Conservation (phyloP, 805 yeast genomes). For the Wickerhamiella galacta region DNA sequence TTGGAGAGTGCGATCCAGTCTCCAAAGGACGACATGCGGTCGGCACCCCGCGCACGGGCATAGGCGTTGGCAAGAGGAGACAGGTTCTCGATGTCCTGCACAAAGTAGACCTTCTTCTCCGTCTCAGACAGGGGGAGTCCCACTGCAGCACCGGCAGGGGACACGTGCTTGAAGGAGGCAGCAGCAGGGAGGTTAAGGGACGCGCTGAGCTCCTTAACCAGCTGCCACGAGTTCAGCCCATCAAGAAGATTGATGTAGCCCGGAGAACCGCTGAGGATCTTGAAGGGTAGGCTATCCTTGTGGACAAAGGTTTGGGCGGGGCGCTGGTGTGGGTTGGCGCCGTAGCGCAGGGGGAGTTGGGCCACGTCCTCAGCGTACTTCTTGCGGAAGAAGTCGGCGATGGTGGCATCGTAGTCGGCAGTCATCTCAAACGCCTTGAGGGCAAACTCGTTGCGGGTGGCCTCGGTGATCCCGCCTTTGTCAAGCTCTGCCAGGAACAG, state of each 20-base stretch:
- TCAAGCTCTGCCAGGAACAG: constrained; percentile 67
- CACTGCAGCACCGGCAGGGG: constrained; percentile 98
- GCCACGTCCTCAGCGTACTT: constrained; percentile 80
- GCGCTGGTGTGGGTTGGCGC: constrained; percentile 98
- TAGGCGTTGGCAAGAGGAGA: constrained; percentile 96
- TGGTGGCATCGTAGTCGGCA: constrained; percentile 91
- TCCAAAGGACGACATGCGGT: constrained; percentile 98
- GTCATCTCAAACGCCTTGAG: constrained; percentile 97
- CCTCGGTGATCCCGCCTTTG: constrained; percentile 52
- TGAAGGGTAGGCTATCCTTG: constrained; percentile 81
- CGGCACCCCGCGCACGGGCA: constrained; percentile 99
- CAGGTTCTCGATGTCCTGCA: constrained; percentile 81
- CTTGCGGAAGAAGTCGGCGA: constrained; percentile 93
- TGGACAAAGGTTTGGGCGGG: constrained; percentile 94
- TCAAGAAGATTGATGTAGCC: constrained; percentile 94
- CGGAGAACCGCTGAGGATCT: constrained; percentile 86
- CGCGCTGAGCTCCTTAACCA: constrained; percentile 90
- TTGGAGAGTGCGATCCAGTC: constrained; percentile 95
- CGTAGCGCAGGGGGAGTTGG: constrained; percentile 91
- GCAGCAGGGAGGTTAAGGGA: constrained; percentile 95
- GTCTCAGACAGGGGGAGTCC: constrained; percentile 82
- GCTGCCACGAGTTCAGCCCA: constrained; percentile 97
- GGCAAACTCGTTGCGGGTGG: constrained; percentile 68
- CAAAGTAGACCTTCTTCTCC: constrained; percentile 92
- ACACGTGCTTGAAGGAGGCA: constrained; percentile 95